phyloP scores from a whole-genome alignment of 768 basidiomycete species.

The Mycena maculata region DNA sequence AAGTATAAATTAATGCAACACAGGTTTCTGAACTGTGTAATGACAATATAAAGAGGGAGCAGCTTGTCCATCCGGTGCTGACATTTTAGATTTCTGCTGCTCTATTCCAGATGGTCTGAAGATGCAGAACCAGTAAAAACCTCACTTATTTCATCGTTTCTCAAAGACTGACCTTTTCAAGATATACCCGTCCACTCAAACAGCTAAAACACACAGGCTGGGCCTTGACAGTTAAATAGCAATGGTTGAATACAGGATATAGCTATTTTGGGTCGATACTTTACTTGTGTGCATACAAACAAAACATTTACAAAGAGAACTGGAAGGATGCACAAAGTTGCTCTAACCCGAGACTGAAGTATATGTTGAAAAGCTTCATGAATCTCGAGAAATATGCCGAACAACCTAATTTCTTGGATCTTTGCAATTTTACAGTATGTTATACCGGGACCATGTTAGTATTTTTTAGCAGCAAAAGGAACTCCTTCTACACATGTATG shows the following conservation, averaged over 20 bases:
- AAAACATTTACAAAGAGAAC: too few relatives aligned
- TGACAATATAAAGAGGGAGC: conserved; percentile 1
- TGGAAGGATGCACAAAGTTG: too few relatives aligned
- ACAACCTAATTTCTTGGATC: too few relatives aligned
- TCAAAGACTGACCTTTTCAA: not conserved
- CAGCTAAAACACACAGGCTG: conserved; percentile 1
- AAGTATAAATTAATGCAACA: not conserved
- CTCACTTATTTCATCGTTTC: not conserved
- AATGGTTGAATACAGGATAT: not conserved
- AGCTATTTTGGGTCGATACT: too few relatives aligned
- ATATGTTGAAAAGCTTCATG: too few relatives aligned
- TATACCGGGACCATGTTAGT: too few relatives aligned
- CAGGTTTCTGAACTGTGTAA: not conserved
- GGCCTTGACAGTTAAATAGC: not conserved
- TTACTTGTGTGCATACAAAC: too few relatives aligned
- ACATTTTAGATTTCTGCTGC: not conserved
- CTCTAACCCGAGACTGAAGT: too few relatives aligned
- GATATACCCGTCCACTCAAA: not conserved
- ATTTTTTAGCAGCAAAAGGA: too few relatives aligned
- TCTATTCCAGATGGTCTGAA: not conserved
- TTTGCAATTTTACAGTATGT: too few relatives aligned
- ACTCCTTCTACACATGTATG: too few relatives aligned
- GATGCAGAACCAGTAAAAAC: not conserved
- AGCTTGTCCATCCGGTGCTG: not conserved
- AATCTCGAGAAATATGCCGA: too few relatives aligned